These are phyloP conservation scores for Apodospora peruviana DNA, from an alignment of 495 filamentous ascomycete genomes.

Conservation along the genomic window DNA sequence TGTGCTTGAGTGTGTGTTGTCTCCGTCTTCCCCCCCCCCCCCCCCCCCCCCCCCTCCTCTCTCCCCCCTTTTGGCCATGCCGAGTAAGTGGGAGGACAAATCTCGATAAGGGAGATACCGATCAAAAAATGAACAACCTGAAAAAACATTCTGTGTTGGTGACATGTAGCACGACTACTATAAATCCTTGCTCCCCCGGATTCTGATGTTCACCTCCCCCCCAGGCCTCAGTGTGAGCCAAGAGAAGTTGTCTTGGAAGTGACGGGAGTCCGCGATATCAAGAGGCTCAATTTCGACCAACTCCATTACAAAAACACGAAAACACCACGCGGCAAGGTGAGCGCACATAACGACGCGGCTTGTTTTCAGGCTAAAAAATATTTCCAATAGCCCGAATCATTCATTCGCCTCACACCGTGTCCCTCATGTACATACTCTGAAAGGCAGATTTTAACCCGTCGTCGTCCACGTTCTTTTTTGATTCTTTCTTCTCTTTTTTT, in stretches of 20 bases:
- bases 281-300: neutral
- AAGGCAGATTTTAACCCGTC: neutral
- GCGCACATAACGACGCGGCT: too few species aligned
- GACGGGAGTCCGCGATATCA: neutral
- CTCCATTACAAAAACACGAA: neutral
- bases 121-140: too few species aligned
- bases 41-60: neutral
- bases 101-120: too few species aligned
- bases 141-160: too few species aligned
- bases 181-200: neutral
- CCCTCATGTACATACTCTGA: conserved; percentile 1
- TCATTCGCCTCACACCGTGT: too few species aligned
- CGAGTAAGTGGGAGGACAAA: too few species aligned
- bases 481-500: neutral
- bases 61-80: too few species aligned
- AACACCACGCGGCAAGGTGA: too few species aligned
- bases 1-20: too few species aligned
- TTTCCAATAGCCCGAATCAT: too few species aligned
- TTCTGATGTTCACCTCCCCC: neutral
- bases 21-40: too few species aligned
- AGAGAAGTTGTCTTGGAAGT: neutral
- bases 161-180: neutral
- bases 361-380: too few species aligned
- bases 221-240: neutral
- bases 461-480: neutral